Evolutionary conservation across 768 basidiomycete genomes (phyloP).

Genomic region (Kwoniella newhampshirensis): DNA sequence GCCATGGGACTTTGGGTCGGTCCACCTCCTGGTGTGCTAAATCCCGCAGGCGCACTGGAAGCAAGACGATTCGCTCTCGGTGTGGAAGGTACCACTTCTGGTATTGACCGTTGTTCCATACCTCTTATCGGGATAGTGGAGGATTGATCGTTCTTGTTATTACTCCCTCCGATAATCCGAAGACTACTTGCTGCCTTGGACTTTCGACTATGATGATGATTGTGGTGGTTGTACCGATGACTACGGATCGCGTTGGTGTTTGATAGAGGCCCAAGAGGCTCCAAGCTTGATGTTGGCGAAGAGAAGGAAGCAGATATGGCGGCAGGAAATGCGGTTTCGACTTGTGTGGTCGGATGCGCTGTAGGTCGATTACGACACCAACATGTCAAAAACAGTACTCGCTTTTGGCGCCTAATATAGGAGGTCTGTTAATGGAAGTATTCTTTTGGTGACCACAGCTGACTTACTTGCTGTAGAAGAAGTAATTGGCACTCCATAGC

Average conservation of each 20-base stretch:
- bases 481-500: slow-evolving; percentile 95
- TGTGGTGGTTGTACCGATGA: slow-evolving; percentile 16
- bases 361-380: slow-evolving; percentile 69
- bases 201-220: slow-evolving; percentile 12
- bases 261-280: slow-evolving; percentile 4
- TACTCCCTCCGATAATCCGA: slow-evolving; percentile 1
- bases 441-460: too few species aligned
- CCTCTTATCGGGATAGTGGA: slow-evolving; percentile 45
- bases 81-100: slow-evolving; percentile 11
- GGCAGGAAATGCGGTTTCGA: slow-evolving; percentile 32
- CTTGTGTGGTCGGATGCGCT: slow-evolving; percentile 17
- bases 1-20: slow-evolving; percentile 29
- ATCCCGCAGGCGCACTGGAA: slow-evolving; percentile 25
- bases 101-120: slow-evolving; percentile 23
- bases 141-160: slow-evolving; percentile 8
- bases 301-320: slow-evolving; percentile 38
- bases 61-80: slow-evolving; percentile 26
- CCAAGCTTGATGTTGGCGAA: slow-evolving; percentile 15
- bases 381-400: slow-evolving; percentile 84
- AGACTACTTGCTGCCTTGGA: slow-evolving; percentile 10
- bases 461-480: slow-evolving; percentile 87
- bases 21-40: slow-evolving; percentile 5
- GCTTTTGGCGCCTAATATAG: slow-evolving; percentile 63
- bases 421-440: too few species aligned
- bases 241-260: slow-evolving; percentile 8